Conservation (phyloP, 768 basidiomycete genomes). For the Lenzites betulinus region DNA sequence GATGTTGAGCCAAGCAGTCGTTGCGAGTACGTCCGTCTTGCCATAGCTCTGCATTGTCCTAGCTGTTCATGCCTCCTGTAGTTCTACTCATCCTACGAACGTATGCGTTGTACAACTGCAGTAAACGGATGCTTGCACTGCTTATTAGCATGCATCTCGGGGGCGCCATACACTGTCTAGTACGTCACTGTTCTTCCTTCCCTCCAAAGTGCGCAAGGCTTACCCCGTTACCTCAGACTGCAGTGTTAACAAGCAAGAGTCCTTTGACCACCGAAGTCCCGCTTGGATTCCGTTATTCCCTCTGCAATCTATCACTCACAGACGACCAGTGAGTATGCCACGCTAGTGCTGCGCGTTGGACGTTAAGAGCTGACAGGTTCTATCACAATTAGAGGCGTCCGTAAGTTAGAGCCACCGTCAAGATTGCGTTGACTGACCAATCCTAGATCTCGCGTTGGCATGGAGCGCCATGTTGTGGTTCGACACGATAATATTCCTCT, state of each 20-base stretch:
- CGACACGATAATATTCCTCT: slow-evolving; percentile 18
- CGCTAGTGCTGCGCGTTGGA: background rate
- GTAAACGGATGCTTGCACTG: slow-evolving; percentile 15
- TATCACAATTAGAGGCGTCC: slow-evolving; percentile 2
- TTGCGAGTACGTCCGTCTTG: slow-evolving; percentile 9
- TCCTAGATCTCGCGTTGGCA: slow-evolving; percentile 9
- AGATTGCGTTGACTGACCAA: background rate
- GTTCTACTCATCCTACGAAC: slow-evolving; percentile 28
- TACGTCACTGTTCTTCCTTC: background rate
- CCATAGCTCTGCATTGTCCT: background rate
- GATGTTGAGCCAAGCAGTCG: slow-evolving; percentile 3
- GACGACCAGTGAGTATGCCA: slow-evolving; percentile 7
- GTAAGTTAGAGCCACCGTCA: background rate
- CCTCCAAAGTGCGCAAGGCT: background rate
- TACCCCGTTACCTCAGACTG: background rate
- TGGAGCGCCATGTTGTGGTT: slow-evolving; percentile 22
- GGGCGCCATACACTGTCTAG: slow-evolving; percentile 10
- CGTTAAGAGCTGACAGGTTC: background rate
- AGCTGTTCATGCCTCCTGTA: background rate
- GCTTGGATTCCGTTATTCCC: background rate
- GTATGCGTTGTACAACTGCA: slow-evolving; percentile 29
- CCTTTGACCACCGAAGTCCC: background rate
- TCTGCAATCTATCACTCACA: slow-evolving; percentile 7
- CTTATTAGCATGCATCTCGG: slow-evolving; percentile 11
- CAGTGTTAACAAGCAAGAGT: slow-evolving; percentile 11